phyloP scores from a whole-genome alignment of 345 rosid species.

The Populus alba region DNA sequence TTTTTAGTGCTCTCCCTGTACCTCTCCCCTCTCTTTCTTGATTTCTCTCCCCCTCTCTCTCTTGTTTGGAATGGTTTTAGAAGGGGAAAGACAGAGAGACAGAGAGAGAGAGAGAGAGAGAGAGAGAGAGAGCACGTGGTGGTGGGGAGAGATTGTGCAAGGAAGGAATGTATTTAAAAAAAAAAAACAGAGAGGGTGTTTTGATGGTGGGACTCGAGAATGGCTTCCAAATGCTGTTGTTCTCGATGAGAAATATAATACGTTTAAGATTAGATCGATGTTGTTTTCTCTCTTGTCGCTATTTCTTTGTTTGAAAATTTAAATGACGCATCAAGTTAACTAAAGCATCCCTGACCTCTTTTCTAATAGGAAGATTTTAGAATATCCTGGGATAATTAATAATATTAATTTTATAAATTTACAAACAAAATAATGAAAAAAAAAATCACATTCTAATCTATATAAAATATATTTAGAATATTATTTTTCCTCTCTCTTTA shows the following conservation, averaged over 20 bases:
- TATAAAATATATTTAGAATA: too few species aligned
- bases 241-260: not conserved
- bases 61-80: not conserved
- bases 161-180: not conserved
- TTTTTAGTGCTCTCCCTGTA: not conserved
- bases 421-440: too few species aligned
- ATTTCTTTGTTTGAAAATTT: not conserved
- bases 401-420: too few species aligned
- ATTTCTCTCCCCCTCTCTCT: not conserved
- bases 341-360: not conserved
- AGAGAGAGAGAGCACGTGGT: conserved; percentile 11
- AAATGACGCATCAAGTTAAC: not conserved
- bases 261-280: not conserved
- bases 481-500: too few species aligned
- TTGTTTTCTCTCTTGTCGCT: not conserved
- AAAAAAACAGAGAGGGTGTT: too few species aligned
- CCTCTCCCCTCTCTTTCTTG: not conserved
- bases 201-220: not conserved
- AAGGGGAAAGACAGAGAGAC: not conserved
- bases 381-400: too few species aligned
- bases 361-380: too few species aligned
- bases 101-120: not conserved
- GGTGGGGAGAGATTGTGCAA: not conserved
- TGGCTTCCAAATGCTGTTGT: not conserved
- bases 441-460: too few species aligned